A percentile compares a stretch with the other conserved stretches of the same genome.
Evolutionary conservation across 768 basidiomycete genomes (phyloP).

Genomic region (Xerocomellus intermedius): DNA sequence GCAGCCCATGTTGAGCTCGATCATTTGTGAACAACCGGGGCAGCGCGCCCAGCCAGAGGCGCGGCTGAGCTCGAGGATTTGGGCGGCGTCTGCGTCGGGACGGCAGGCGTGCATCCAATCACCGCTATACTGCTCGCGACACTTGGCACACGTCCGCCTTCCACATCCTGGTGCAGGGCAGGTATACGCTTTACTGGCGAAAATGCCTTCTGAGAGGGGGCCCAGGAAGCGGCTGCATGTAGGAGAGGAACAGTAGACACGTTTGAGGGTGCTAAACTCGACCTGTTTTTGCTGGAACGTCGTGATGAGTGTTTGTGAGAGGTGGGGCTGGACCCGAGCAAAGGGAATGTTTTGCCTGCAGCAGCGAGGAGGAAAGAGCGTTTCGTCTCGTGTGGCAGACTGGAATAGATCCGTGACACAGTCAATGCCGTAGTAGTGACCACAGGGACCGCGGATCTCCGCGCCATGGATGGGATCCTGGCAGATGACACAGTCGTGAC

Average conservation of each 20-base stretch:
- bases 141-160: constrained; percentile 25
- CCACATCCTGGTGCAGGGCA: constrained; percentile 22
- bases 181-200: constrained; percentile 20
- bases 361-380: constrained; percentile 42
- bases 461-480: constrained; percentile 30
- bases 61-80: constrained; percentile 27
- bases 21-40: constrained; percentile 38
- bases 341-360: constrained; percentile 34
- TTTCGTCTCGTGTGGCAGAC: constrained; percentile 36
- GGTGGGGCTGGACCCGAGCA: constrained; percentile 21
- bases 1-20: constrained; percentile 39
- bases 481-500: constrained; percentile 37
- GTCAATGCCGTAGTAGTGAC: constrained; percentile 35
- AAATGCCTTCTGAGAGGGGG: constrained; percentile 24
- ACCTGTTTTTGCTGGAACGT: constrained; percentile 25
- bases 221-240: constrained; percentile 39
- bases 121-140: constrained; percentile 24
- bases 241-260: constrained; percentile 39
- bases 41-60: constrained; percentile 38
- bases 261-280: constrained; percentile 35
- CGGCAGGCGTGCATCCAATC: constrained; percentile 26
- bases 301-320: constrained; percentile 18
- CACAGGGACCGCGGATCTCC: constrained; percentile 33
- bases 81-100: constrained; percentile 23
- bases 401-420: constrained; percentile 38